A percentile compares a stretch with the other conserved stretches of the same genome.
Evolutionary conservation across 1,139 yeast species (phyloP).

Genomic region (Geotrichum reessii): DNA sequence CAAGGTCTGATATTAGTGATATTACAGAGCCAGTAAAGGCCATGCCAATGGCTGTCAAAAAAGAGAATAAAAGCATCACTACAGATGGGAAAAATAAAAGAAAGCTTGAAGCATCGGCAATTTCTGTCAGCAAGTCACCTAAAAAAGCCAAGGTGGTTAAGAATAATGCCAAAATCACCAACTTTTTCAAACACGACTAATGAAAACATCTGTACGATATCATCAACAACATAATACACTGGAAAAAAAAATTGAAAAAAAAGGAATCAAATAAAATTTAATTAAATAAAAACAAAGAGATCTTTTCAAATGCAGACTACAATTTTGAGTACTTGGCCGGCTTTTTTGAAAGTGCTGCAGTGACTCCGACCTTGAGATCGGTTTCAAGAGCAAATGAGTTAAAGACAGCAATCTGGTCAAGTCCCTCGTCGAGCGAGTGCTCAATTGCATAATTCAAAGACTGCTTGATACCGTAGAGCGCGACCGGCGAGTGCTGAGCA

Average conservation of each 20-base stretch:
- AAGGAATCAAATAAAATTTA: neutral
- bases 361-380: conserved; percentile 33
- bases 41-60: conserved; percentile 5
- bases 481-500: conserved; percentile 49
- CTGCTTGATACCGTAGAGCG: conserved; percentile 61
- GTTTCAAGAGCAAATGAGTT: conserved; percentile 45
- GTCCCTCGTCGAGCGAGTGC: conserved; percentile 45
- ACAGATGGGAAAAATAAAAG: conserved; percentile 2
- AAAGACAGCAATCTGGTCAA: conserved; percentile 49
- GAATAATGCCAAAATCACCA: conserved; percentile 2
- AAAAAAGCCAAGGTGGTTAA: neutral
- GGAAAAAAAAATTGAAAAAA: neutral
- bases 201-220: too few species aligned
- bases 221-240: too few species aligned
- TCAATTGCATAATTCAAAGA: conserved; percentile 50
- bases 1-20: neutral
- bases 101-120: neutral
- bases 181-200: conserved; percentile 6
- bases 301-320: too few species aligned
- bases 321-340: conserved; percentile 33
- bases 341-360: conserved; percentile 30
- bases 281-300: neutral
- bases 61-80: neutral
- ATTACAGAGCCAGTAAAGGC: neutral
- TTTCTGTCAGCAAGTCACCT: neutral